Base-by-base conservation (phyloP, 2,329 filamentous ascomycete genomes). In the Neophaeococcomyces mojaviensis region DNA sequence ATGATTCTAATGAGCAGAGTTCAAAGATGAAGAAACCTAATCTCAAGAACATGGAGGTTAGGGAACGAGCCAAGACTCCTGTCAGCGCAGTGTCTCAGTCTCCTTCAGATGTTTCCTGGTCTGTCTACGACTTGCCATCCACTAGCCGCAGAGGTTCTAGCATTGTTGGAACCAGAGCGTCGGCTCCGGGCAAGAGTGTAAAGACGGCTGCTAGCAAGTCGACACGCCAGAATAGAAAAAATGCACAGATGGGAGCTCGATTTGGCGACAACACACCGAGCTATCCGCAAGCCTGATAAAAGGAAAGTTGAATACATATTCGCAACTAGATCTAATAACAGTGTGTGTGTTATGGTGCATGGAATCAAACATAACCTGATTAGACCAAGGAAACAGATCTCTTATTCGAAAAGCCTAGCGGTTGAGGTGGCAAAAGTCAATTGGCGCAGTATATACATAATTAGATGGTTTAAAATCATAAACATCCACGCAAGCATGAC, bases 161-260 rank as follows among this genome's bases (percentile, higher is more conserved):
- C 31, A 34, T 50, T 13, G 40, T 50, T 13, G 49, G 49, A 5
- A 55, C 47, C 3, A 46, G 48, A 36, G 51, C 53, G n/a, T 47
- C 51, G 9, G 49, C 47, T 7, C 50, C 50, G 4, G 49, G 45
- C 7, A 50, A 46, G 16, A 39, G 15, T 38, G 31, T 40, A 48
- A 39, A 39, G 45, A 44, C n/a, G 32, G 10, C 18, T 38, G 1
- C 47, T 39, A 35, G 37, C 38, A 24, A 39, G 44, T 15, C 45
- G 44, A 19, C 34, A 36, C 16, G 31, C 24, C 31, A 22, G 24
- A 20, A 31, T 33, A 33, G 2, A 10, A 26, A 28, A 20, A 26
- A 6, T 9, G 10, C 42, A 28, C 1, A 38, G 22, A 18, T 39
- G 24, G 19, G 28, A 13, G 36, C 46, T 19, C 8, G 34, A 18